Percentiles rank a stretch among this genome's conserved stretches.
phyloP scores from a whole-genome alignment of 2,329 filamentous ascomycete genomes.

The Mollisia scopiformis region DNA sequence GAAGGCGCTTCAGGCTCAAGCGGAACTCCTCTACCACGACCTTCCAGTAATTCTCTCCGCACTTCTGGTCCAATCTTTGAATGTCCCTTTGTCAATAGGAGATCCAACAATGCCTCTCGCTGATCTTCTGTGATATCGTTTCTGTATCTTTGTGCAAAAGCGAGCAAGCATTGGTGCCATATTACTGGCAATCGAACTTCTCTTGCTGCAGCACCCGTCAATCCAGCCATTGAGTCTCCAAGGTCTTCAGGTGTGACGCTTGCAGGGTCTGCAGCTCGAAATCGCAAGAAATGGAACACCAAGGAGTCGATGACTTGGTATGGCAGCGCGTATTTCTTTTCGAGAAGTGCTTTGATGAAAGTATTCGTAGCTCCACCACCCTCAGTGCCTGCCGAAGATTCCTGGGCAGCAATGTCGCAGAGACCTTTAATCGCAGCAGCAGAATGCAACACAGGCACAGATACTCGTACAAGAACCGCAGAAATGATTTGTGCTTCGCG shows the following conservation, averaged over 20 bases:
- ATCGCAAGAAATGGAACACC: constrained; percentile 95
- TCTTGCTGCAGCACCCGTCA: constrained; percentile 47
- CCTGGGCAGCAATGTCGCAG: constrained; percentile 92
- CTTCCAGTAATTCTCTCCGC: constrained; percentile 83
- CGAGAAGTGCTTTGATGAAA: constrained; percentile 89
- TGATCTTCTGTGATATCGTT: constrained; percentile 97
- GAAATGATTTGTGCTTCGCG: constrained; percentile 91
- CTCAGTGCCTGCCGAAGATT: constrained; percentile 81
- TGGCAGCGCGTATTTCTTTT: constrained; percentile 96
- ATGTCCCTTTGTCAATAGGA: constrained; percentile 84
- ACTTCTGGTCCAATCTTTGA: constrained; percentile 89
- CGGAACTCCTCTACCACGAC: constrained; percentile 79
- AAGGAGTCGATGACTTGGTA: constrained; percentile 93
- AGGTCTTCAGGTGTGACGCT: constrained; percentile 46
- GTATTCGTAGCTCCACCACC: constrained; percentile 91
- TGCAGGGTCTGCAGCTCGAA: constrained; percentile 70
- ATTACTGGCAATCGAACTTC: constrained; percentile 81
- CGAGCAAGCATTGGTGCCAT: constrained; percentile 92
- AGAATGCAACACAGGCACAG: constrained; percentile 88
- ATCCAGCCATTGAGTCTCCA: constrained; percentile 56
- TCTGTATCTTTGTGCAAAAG: constrained; percentile 91
- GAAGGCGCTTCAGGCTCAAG: constrained; percentile 58
- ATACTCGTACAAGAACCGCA: constrained; percentile 81
- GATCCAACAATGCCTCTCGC: constrained; percentile 84
- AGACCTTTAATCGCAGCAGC: constrained; percentile 88